These are phyloP conservation scores for Backusella macrospora DNA, from an alignment of 192 early-diverging fungal genomes.

Conservation along the genomic window DNA sequence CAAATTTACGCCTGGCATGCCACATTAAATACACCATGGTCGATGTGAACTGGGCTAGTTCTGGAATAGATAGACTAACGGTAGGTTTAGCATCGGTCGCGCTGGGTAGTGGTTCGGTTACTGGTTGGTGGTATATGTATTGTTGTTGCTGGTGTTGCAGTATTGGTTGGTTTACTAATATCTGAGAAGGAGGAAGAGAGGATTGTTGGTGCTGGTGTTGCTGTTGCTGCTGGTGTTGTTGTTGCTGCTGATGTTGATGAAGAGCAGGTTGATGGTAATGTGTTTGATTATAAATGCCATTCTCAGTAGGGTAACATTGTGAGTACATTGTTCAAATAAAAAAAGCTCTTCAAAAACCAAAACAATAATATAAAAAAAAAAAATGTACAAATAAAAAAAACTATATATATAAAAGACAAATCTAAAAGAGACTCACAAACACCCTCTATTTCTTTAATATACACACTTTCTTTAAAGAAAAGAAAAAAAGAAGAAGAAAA, in stretches of 20 bases:
- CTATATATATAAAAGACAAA: not conserved
- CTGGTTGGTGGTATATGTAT: not conserved
- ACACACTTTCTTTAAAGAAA: not conserved
- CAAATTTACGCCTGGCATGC: slow-evolving; percentile 47
- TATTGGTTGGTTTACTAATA: not conserved
- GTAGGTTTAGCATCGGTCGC: slow-evolving; percentile 24
- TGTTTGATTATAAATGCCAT: slow-evolving; percentile 7
- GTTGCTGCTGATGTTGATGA: not conserved
- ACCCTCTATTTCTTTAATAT: not conserved
- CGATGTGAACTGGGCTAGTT: slow-evolving; percentile 59
- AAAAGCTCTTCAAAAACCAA: not conserved
- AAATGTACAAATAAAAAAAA: slow-evolving; percentile 9
- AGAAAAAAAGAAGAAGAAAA: too few relatives aligned
- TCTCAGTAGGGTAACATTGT: not conserved
- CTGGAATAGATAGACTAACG: slow-evolving; percentile 11
- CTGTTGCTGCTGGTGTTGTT: too few relatives aligned
- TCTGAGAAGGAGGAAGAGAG: not conserved
- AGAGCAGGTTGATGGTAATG: not conserved
- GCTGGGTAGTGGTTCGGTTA: slow-evolving; percentile 22
- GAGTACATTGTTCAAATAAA: slow-evolving; percentile 5
- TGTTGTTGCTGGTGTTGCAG: not conserved
- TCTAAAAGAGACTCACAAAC: not conserved
- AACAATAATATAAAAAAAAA: not conserved
- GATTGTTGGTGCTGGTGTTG: too few relatives aligned
- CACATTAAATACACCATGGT: slow-evolving; percentile 60